Evolutionary conservation across 2,329 filamentous ascomycete genomes (phyloP).

Genomic region (Penicillium fuscoglaucum): DNA sequence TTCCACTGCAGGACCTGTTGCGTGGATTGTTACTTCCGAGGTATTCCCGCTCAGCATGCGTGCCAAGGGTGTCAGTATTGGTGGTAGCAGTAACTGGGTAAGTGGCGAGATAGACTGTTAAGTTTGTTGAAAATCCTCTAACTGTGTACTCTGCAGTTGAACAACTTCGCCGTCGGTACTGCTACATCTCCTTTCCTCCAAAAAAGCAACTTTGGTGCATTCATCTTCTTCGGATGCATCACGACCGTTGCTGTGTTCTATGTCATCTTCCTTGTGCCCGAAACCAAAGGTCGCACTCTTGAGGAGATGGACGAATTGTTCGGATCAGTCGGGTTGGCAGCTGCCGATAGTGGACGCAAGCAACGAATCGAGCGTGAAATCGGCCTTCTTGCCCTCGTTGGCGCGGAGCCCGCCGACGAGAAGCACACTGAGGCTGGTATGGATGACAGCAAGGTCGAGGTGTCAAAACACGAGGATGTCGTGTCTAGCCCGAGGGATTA

Average conservation of each 20-base stretch:
- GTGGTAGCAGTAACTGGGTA: conserved; percentile 40
- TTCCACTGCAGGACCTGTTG: conserved; percentile 51
- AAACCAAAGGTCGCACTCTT: conserved; percentile 40
- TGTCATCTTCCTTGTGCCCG: conserved; percentile 34
- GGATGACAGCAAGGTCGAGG: conserved; percentile 8
- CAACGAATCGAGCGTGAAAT: conserved; percentile 33
- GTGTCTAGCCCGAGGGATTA: background rate
- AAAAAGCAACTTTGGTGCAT: conserved; percentile 66
- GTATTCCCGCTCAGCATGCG: conserved; percentile 71
- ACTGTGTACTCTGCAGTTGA: conserved; percentile 46
- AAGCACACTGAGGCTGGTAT: conserved; percentile 5
- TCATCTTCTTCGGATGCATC: conserved; percentile 66
- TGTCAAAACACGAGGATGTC: conserved; percentile 11
- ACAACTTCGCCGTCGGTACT: conserved; percentile 64
- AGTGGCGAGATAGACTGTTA: background rate
- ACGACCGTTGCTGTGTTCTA: conserved; percentile 31
- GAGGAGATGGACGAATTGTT: conserved; percentile 45
- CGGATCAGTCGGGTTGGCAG: conserved; percentile 33
- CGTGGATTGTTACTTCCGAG: conserved; percentile 73
- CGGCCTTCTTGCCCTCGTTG: conserved; percentile 31
- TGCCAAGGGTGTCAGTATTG: conserved; percentile 53
- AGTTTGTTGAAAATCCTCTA: background rate
- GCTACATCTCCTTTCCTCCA: conserved; percentile 68
- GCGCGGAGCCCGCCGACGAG: conserved; percentile 23
- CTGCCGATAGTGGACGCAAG: conserved; percentile 30